phyloP scores from a whole-genome alignment of 495 filamentous ascomycete species.

The Tuber melanosporum region DNA sequence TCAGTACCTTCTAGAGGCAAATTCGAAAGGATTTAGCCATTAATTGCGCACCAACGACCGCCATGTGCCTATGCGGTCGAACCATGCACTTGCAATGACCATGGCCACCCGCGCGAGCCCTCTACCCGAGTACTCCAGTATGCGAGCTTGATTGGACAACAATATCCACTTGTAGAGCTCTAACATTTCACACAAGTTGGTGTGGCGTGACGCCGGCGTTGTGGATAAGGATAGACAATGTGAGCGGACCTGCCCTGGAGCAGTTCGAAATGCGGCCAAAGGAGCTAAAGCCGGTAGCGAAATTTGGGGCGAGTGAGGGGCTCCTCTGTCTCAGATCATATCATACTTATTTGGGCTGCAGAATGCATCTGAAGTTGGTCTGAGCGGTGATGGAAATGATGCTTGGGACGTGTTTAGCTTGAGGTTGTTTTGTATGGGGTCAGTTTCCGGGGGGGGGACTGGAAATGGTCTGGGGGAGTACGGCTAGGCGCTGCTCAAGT shows the following conservation, averaged over 20 bases:
- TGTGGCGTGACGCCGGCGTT: neutral
- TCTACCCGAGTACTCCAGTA: neutral
- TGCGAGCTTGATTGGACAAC: neutral
- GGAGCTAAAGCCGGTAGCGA: conserved; percentile 4
- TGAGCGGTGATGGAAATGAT: neutral
- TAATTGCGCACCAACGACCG: neutral
- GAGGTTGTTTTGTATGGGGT: neutral
- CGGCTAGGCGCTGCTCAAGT: neutral
- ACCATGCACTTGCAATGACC: neutral
- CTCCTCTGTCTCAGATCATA: neutral
- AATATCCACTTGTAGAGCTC: neutral
- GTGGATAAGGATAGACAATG: neutral
- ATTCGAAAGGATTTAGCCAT: neutral
- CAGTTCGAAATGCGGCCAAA: neutral
- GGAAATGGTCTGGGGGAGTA: neutral
- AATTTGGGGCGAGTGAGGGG: neutral
- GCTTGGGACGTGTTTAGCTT: neutral
- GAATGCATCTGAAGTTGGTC: neutral
- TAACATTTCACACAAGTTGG: neutral
- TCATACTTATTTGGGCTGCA: neutral
- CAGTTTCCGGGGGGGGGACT: neutral
- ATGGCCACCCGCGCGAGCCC: neutral
- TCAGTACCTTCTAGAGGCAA: neutral
- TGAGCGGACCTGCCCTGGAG: neutral
- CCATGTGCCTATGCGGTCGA: neutral